Conservation (phyloP, 495 filamentous ascomycete genomes). For the Lasiosphaeris hirsuta region DNA sequence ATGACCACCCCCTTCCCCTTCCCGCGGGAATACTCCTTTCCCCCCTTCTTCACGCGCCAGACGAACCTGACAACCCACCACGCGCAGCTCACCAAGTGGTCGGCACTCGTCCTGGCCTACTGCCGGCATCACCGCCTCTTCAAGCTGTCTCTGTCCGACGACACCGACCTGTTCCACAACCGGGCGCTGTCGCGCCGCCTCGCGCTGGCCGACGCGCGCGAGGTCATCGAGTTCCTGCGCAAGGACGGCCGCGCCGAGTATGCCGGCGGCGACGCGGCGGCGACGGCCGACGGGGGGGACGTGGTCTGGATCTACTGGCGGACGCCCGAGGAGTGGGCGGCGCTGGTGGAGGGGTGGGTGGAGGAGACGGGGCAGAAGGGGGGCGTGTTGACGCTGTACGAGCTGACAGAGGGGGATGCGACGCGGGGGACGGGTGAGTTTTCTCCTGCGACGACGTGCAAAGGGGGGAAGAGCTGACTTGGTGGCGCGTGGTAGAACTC, state of each 20-base stretch:
- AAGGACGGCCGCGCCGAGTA: slow-evolving; percentile 68
- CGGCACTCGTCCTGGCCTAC: slow-evolving; percentile 78
- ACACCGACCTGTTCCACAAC: slow-evolving; percentile 55
- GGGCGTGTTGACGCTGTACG: slow-evolving; percentile 47
- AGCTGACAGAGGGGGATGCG: slow-evolving; percentile 44
- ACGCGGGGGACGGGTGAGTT: slow-evolving; percentile 37
- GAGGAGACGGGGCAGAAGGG: slow-evolving; percentile 48
- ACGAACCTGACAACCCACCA: slow-evolving; percentile 70
- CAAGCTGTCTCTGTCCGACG: slow-evolving; percentile 62
- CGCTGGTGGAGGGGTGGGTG: slow-evolving; percentile 43
- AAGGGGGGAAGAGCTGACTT: not conserved
- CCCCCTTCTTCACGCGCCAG: slow-evolving; percentile 77
- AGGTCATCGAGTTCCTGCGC: slow-evolving; percentile 71
- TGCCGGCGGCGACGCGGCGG: slow-evolving; percentile 47
- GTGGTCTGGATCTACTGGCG: slow-evolving; percentile 46
- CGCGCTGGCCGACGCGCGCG: slow-evolving; percentile 56
- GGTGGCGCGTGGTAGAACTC: slow-evolving; percentile 57
- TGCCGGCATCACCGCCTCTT: slow-evolving; percentile 71
- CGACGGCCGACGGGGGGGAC: slow-evolving; percentile 50
- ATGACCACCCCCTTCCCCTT: slow-evolving; percentile 35
- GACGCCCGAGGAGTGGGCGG: slow-evolving; percentile 49
- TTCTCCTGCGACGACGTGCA: not conserved
- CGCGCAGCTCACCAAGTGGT: slow-evolving; percentile 81
- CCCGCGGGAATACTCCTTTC: slow-evolving; percentile 59
- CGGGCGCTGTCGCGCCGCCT: slow-evolving; percentile 52